Base-by-base conservation (phyloP, 2,329 filamentous ascomycete species). In the Fusarium tuaranense region DNA sequence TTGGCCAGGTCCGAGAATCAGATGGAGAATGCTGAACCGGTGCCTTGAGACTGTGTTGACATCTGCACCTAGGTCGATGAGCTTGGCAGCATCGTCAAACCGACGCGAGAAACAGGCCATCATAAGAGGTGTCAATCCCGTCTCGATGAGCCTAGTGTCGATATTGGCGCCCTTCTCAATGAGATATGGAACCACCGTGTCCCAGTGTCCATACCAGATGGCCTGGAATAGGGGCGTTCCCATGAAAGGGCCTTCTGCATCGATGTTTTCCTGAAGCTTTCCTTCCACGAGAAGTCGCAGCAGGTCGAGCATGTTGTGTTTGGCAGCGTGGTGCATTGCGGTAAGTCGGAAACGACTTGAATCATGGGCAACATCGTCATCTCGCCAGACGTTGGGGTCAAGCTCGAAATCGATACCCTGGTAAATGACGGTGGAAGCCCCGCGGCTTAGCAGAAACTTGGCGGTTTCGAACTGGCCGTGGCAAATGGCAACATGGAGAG, bases 41-140 rank as follows among this genome's bases (percentile, higher is more conserved):
- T 79, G 78, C 25, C 75, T 68, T 51, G 78, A 72, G 18, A 79
- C 39, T 6, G 70, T 72, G 5, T 65, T 76, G 34, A 79, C 78
- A 22, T 72, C 69, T 48, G 78, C 76, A 4, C 78, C 78, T 2
- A 79, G 59, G 38, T 79, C 78, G 16, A 79, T 70, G 25, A 79
- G 77, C 65, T 59, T 77, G 25, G 75, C 59, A 30, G 78, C 78
- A 30, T 79, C 78, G 34, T 78, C 78, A 48, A 78, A 79, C 6
- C 76, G 78, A 44, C 78, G 78, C 4, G 75, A 74, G 53, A 79
- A 77, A 59, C 78, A 79, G 1, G 76, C 73, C 76, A 78, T 78
- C 78, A 79, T 79, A 27, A 79, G 66, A 2, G 78, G 70, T 16
- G 78, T 79, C 25, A 79, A 57, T 7, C 78, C 72, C 27, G 78